Evolutionary conservation across 2,329 filamentous ascomycete species (phyloP).

Genomic region (Hypoxylon sp.): DNA sequence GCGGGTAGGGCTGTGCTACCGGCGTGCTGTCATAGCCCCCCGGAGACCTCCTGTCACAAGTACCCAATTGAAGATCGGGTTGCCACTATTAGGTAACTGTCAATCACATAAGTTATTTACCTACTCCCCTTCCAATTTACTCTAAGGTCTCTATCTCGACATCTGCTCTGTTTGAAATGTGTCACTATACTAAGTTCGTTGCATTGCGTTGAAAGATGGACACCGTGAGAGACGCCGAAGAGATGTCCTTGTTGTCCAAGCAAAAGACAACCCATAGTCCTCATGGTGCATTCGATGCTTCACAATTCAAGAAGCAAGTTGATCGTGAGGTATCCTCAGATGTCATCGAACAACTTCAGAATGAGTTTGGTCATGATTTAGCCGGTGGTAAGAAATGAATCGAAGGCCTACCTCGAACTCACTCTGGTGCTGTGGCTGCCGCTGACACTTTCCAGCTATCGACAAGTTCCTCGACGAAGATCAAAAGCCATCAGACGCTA

Average conservation of each 20-base stretch:
- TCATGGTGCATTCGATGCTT: background rate
- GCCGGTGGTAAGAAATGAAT: background rate
- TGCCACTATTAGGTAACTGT: background rate
- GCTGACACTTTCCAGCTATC: background rate
- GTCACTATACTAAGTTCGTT: background rate
- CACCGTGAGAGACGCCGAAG: background rate
- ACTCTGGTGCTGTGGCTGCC: background rate
- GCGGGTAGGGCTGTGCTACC: background rate
- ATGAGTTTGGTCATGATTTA: background rate
- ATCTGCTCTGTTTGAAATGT: background rate
- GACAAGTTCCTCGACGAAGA: background rate
- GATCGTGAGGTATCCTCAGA: background rate
- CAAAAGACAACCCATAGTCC: conserved; percentile 1
- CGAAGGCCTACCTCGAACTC: background rate
- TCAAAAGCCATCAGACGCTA: background rate
- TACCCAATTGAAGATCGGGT: background rate
- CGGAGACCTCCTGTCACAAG: background rate
- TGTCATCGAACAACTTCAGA: background rate
- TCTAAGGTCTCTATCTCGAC: background rate
- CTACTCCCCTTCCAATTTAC: background rate
- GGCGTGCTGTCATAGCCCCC: background rate
- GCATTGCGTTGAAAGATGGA: background rate
- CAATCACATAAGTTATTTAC: background rate
- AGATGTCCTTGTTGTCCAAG: background rate
- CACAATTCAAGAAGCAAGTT: background rate